Base-by-base conservation (phyloP, 2,329 filamentous ascomycete genomes). In the Venturia aucupariae region DNA sequence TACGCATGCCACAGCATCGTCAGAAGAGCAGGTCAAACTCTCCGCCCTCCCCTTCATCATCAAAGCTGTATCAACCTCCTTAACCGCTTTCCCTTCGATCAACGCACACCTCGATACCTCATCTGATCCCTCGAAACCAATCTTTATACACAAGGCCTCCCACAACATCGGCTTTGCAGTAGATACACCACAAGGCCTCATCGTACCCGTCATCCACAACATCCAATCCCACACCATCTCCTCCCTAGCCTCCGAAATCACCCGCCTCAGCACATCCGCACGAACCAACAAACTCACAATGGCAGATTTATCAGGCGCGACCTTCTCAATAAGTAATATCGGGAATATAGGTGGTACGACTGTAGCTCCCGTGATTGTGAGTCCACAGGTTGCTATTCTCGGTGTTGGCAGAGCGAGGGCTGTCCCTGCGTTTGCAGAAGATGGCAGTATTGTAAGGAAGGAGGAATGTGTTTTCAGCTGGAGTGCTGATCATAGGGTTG, bases 131-230 rank as follows among this genome's bases (percentile, higher is more conserved):
- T 78, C 79, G 63, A 93, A 90, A 71, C 92, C 93, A 0, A 83
- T 84, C 41, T 81, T 99, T 3, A 79, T 92, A 64, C 85, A 90
- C 79, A 89, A 92, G 65, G 84, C 85, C 63, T 87, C 90, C 71
- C 94, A 99, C 81, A 96, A 99, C 76, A 93, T 99, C 67, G 94
- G 94, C 66, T 83, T 99, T 41, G 94, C 94, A 65, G 94, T 99
- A 83, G 94, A 99, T 76, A 96, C 93, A 0, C 91, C 93, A 0
- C 81, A 82, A 7, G 94, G 94, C 2, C 85, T 99, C 0, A 78
- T 99, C 10, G 94, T 99, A 3, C 94, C 94, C 1, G 94, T 97
- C 57, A 85, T 99, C 74, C 90, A 88, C 73, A 86, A 95, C 73
- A 91, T 96, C 54, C 87, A 87, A 66, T 80, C 81, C 24, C 86